Evolutionary conservation across 768 basidiomycete species (phyloP).

Genomic region (Rhizopogon roseolus): DNA sequence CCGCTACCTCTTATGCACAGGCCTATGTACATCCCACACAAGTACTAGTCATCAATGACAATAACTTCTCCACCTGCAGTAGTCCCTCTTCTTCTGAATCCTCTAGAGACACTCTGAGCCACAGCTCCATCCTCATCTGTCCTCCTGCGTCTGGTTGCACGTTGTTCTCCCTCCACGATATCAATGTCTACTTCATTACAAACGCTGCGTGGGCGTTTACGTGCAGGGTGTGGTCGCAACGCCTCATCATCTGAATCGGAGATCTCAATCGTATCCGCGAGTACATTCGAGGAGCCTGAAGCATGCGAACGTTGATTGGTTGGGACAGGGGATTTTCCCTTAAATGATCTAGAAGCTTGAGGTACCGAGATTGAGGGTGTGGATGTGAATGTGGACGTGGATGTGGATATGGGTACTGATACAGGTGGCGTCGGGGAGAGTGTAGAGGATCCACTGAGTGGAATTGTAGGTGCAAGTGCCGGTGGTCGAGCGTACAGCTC

Average conservation of each 20-base stretch:
- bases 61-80: slow-evolving; percentile 35
- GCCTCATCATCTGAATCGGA: slow-evolving; percentile 28
- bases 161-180: slow-evolving; percentile 24
- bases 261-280: slow-evolving; percentile 21
- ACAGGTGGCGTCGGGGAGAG: neutral
- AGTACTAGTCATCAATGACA: slow-evolving; percentile 35
- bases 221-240: neutral
- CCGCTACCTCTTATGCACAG: too few relatives aligned
- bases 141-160: slow-evolving; percentile 15
- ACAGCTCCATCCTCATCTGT: slow-evolving; percentile 12
- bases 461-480: slow-evolving; percentile 22
- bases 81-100: slow-evolving; percentile 2
- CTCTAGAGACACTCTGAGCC: neutral
- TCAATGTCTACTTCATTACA: slow-evolving; percentile 23
- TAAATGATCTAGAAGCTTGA: slow-evolving; percentile 9
- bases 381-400: neutral
- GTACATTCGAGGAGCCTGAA: slow-evolving; percentile 7
- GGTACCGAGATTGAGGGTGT: neutral
- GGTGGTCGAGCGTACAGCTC: slow-evolving; percentile 59
- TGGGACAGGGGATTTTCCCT: slow-evolving; percentile 32
- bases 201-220: slow-evolving; percentile 30
- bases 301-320: slow-evolving; percentile 3
- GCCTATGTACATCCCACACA: too few relatives aligned
- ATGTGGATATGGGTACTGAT: neutral
- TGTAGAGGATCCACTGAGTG: slow-evolving; percentile 2